Conservation (phyloP, 345 rosid genomes). For the Raphanus sativus region DNA sequence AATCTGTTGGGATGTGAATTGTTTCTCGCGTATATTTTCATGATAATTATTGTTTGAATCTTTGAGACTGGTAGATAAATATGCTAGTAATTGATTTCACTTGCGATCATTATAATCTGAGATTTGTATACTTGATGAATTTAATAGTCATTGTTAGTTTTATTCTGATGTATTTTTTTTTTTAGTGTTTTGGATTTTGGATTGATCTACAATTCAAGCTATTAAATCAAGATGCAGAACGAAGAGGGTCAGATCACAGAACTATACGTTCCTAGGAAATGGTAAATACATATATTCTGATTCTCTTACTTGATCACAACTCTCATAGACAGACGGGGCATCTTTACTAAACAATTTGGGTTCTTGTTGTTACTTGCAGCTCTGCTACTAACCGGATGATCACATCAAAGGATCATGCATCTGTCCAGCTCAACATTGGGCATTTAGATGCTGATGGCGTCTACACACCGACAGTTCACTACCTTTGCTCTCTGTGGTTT, state of each 20-base stretch:
- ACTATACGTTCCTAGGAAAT: constrained; percentile 81
- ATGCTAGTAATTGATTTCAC: too few relatives aligned
- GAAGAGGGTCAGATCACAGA: constrained; percentile 79
- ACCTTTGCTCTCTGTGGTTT: constrained; percentile 69
- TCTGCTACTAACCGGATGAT: constrained; percentile 67
- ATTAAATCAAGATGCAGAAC: constrained; percentile 64
- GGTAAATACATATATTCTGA: constrained; percentile 38
- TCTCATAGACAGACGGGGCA: not conserved
- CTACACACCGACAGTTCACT: constrained; percentile 47
- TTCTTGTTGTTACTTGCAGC: constrained; percentile 33
- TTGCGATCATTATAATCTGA: too few relatives aligned
- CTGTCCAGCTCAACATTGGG: constrained; percentile 49
- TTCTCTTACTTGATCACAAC: not conserved
- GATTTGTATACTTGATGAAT: too few relatives aligned
- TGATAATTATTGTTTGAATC: too few relatives aligned
- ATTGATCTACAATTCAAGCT: not conserved
- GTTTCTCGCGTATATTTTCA: too few relatives aligned
- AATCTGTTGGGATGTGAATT: too few relatives aligned
- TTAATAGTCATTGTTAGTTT: too few relatives aligned
- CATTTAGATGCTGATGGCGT: constrained; percentile 60
- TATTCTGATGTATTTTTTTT: too few relatives aligned
- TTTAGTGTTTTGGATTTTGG: too few relatives aligned
- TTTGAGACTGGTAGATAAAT: too few relatives aligned
- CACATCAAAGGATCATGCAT: constrained; percentile 54
- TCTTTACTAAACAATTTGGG: not conserved